Evolutionary conservation across 768 basidiomycete species (phyloP), one percentile per base, ranked within the genome.

Genomic region (Xanthoconium stramineum): DNA sequence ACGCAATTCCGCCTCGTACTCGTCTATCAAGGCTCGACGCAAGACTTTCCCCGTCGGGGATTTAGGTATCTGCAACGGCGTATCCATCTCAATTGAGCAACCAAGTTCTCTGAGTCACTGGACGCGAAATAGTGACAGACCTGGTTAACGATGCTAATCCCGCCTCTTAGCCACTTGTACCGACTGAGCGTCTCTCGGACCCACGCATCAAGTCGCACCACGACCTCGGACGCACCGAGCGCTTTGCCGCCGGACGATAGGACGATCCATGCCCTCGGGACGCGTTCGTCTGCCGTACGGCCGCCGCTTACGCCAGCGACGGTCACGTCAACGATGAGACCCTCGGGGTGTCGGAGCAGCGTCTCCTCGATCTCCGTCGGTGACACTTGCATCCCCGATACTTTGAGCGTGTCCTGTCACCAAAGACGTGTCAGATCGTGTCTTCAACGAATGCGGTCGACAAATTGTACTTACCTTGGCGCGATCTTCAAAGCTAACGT

Each of bases 211-310:
- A 93, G 72, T 50, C 73, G 77, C 47, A 72, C 69, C 3, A 79
- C 64, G 8, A 77, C 79, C 38, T 66, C 62, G 7, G 61, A 52
- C 33, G 67, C 67, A 10, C 86, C 85, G 6, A 76, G 62, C 42
- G 71, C 74, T 63, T 76, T 78, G 8, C 91, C 90, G 1, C 66
- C 64, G 0, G 72, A 58, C 53, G 83, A 86, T 8, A 91, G 71
- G 0, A 91, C 86, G 42, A 92, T 64, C 90, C 90, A 92, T 2
- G 91, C 91, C 2, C 84, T 81, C 0, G 90, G 89, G 1, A 86
- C 77, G 62, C 83, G 84, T 72, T 91, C 90, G 63, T 90, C 88
- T 0, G 76, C 75, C 0, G 85, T 85, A 4, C 85, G 83, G 0
- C 84, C 86, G 29, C 88, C 88, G 19, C 76, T 79, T 2, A 93